Percentiles rank a stretch among this genome's conserved stretches.
These are phyloP conservation scores for Ophiosphaerella herpotricha DNA, from an alignment of 2,329 filamentous ascomycete species.

Conservation along the genomic window DNA sequence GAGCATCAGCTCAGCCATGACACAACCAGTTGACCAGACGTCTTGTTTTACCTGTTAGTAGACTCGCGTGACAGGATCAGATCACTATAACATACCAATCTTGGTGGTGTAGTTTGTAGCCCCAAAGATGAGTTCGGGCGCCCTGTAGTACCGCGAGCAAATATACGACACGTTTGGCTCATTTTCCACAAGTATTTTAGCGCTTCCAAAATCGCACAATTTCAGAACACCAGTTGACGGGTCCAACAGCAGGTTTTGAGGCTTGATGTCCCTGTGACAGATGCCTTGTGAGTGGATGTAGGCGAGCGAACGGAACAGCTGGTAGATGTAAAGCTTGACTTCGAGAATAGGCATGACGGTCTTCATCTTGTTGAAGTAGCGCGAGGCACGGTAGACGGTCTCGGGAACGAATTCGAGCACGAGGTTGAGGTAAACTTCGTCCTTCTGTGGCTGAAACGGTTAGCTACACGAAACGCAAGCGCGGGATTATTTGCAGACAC, in stretches of 20 bases:
- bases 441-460: slow-evolving; percentile 59
- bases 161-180: slow-evolving; percentile 99
- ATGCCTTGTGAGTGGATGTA: slow-evolving; percentile 99
- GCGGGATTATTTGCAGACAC: slow-evolving; percentile 37
- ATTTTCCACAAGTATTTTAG: slow-evolving; percentile 97
- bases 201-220: slow-evolving; percentile 97
- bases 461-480: slow-evolving; percentile 30
- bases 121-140: slow-evolving; percentile 96
- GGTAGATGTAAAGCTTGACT: slow-evolving; percentile 99
- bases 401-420: slow-evolving; percentile 98
- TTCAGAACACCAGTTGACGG: slow-evolving; percentile 90
- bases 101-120: slow-evolving; percentile 99
- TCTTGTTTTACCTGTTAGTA: slow-evolving; percentile 60
- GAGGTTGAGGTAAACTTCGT: slow-evolving; percentile 97
- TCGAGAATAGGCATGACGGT: slow-evolving; percentile 98
- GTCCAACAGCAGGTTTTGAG: slow-evolving; percentile 94
- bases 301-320: slow-evolving; percentile 95
- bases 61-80: slow-evolving; percentile 5
- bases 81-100: slow-evolving; percentile 73
- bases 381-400: slow-evolving; percentile 95
- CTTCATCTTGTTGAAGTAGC: slow-evolving; percentile 99
- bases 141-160: slow-evolving; percentile 97
- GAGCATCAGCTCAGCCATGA: slow-evolving; percentile 99
- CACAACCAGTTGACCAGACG: slow-evolving; percentile 98
- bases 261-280: slow-evolving; percentile 98